Evolutionary conservation across 345 rosid species (phyloP).

Genomic region (Combretum micranthum): DNA sequence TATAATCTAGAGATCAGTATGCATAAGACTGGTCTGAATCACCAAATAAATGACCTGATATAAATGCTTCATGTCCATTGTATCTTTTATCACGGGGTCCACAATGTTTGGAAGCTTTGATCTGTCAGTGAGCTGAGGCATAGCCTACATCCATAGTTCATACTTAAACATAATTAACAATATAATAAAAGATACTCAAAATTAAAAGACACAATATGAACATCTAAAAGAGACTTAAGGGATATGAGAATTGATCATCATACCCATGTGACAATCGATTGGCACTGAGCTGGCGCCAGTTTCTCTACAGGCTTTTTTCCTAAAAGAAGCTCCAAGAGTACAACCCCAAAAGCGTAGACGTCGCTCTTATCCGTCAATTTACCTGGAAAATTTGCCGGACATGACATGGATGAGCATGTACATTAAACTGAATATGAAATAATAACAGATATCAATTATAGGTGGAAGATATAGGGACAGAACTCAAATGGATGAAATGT

Average conservation of each 20-base stretch:
- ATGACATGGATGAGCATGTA: too few species aligned
- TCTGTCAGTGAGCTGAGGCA: conserved; percentile 95
- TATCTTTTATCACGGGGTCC: conserved; percentile 68
- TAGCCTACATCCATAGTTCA: conserved; percentile 50
- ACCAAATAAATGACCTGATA: conserved; percentile 59
- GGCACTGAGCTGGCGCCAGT: conserved; percentile 78
- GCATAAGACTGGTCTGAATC: background rate
- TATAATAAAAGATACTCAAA: background rate
- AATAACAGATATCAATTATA: too few species aligned
- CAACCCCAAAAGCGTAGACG: conserved; percentile 93
- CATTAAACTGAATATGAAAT: too few species aligned
- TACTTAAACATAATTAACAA: background rate
- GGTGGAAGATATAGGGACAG: too few species aligned
- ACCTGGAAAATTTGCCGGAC: conserved; percentile 28
- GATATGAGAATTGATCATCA: conserved; percentile 3
- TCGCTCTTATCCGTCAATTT: conserved; percentile 91
- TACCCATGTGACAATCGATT: conserved; percentile 96
- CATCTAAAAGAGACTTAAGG: background rate
- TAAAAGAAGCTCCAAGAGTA: conserved; percentile 79
- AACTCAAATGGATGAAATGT: too few species aligned
- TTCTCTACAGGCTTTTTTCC: conserved; percentile 86
- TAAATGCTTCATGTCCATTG: conserved; percentile 79
- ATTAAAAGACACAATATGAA: too few species aligned
- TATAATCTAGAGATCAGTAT: too few species aligned
- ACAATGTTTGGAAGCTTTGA: conserved; percentile 67